Evolutionary conservation across 108 stramenopile species (phyloP).

Genomic region (Skeletonema grethae): DNA sequence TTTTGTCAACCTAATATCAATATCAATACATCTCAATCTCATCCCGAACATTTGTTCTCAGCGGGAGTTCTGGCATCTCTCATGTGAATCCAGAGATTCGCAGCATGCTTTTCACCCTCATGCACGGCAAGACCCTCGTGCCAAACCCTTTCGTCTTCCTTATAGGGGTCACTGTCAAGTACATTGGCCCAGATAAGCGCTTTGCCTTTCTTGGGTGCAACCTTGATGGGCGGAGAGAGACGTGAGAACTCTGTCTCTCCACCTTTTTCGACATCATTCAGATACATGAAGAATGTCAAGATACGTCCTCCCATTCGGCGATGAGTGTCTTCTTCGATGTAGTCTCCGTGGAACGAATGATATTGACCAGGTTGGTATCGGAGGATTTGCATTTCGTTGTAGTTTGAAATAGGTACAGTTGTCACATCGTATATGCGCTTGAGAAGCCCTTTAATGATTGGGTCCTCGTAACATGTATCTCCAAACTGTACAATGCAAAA

Average conservation of each 20-base stretch:
- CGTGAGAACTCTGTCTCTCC: slow-evolving; percentile 52
- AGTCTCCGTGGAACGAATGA: slow-evolving; percentile 48
- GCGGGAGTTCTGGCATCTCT: slow-evolving; percentile 53
- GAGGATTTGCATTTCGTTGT: slow-evolving; percentile 78
- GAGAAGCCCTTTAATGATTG: slow-evolving; percentile 26
- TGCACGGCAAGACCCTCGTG: slow-evolving; percentile 42
- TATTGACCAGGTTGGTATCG: slow-evolving; percentile 61
- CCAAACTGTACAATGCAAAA: slow-evolving; percentile 12
- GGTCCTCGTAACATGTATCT: slow-evolving; percentile 45
- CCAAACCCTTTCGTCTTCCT: slow-evolving; percentile 28
- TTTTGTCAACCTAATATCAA: not conserved
- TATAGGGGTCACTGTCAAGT: slow-evolving; percentile 31
- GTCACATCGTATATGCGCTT: slow-evolving; percentile 56
- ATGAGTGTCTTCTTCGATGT: slow-evolving; percentile 20
- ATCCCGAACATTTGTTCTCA: slow-evolving; percentile 20
- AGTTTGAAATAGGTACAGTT: slow-evolving; percentile 42
- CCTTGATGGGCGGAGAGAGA: slow-evolving; percentile 42
- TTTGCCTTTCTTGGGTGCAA: slow-evolving; percentile 31
- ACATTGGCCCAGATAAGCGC: slow-evolving; percentile 52
- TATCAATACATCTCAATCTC: not conserved
- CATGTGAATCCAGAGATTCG: slow-evolving; percentile 86
- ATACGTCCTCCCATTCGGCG: slow-evolving; percentile 54
- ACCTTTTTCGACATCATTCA: slow-evolving; percentile 65
- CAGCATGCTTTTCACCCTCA: slow-evolving; percentile 51
- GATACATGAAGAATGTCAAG: slow-evolving; percentile 65